phyloP scores from a whole-genome alignment of 139 green algal genomes.

The Haematococcus sp. region DNA sequence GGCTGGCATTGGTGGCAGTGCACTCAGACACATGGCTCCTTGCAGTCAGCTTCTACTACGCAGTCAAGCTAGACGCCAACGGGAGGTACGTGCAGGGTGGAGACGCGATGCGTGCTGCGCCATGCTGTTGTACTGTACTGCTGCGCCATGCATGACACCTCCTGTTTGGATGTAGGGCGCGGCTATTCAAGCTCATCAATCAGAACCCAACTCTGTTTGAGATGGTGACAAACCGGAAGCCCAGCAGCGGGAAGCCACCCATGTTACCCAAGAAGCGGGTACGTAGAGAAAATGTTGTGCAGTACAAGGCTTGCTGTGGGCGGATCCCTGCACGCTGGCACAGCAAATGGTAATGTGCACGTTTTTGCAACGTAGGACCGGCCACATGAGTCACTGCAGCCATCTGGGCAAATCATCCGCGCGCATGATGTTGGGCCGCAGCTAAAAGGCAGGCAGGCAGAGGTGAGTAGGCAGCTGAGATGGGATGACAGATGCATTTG shows the following conservation, averaged over 20 bases:
- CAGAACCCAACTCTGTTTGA: slow-evolving; percentile 60
- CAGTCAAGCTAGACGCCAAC: slow-evolving; percentile 80
- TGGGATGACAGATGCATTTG: no score
- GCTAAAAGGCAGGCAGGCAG: slow-evolving; percentile 69
- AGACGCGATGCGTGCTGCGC: not conserved
- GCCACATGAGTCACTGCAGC: slow-evolving; percentile 14
- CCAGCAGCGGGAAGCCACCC: not conserved
- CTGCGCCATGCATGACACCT: not conserved
- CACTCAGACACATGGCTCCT: slow-evolving; percentile 97
- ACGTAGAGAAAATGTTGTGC: not conserved
- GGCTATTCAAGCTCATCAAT: slow-evolving; percentile 62
- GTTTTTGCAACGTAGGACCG: slow-evolving; percentile 22
- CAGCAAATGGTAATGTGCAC: no score
- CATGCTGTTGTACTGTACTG: not conserved
- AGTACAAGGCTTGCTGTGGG: no score
- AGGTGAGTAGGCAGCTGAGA: slow-evolving; percentile 49
- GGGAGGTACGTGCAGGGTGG: slow-evolving; percentile 47
- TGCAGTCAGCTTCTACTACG: slow-evolving; percentile 94
- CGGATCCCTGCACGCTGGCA: no score
- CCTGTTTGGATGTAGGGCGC: slow-evolving; percentile 29
- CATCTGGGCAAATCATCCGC: slow-evolving; percentile 18
- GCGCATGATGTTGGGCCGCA: slow-evolving; percentile 48
- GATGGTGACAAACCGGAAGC: slow-evolving; percentile 40
- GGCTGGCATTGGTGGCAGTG: slow-evolving; percentile 94
- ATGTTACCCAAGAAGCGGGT: not conserved